These are phyloP conservation scores for Flaveria brownii DNA, from an alignment of 129 eudicot genomes.

Conservation along the genomic window DNA sequence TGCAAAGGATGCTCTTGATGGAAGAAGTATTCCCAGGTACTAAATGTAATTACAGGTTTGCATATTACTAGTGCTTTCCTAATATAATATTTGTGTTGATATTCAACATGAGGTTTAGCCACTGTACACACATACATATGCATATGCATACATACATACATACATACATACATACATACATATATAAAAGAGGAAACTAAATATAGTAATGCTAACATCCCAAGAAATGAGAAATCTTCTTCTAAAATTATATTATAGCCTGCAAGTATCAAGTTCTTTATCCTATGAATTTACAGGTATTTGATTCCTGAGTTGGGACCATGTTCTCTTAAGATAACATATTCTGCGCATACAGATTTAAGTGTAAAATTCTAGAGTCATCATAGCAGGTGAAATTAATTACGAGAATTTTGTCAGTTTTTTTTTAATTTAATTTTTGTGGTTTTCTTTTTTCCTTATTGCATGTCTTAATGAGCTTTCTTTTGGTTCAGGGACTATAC, in stretches of 20 bases:
- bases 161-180: not conserved
- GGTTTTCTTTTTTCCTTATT: not conserved
- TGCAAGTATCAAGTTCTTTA: slow-evolving; percentile 2
- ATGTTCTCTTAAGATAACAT: slow-evolving; percentile 76
- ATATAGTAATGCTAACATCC: not conserved
- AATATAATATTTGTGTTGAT: not conserved
- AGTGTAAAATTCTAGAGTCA: slow-evolving; percentile 94
- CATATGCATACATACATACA: not conserved
- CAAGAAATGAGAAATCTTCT: too few species aligned
- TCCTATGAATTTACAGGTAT: slow-evolving; percentile 47
- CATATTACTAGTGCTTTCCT: not conserved
- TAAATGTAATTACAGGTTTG: slow-evolving; percentile 40
- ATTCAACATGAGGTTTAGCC: not conserved
- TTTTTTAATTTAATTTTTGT: not conserved
- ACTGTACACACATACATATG: too few species aligned
- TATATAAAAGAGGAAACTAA: too few species aligned
- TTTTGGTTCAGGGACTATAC: slow-evolving; percentile 77
- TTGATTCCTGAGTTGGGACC: slow-evolving; percentile 90
- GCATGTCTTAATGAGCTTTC: slow-evolving; percentile 9
- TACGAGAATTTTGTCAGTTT: not conserved
- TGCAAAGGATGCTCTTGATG: slow-evolving; percentile 95
- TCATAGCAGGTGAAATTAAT: slow-evolving; percentile 74
- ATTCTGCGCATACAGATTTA: slow-evolving; percentile 96
- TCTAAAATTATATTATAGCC: too few species aligned
- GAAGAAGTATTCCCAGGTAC: slow-evolving; percentile 97